Percentiles rank a stretch among this genome's conserved stretches.
Conservation (phyloP, 2,329 filamentous ascomycete species). For the Aspergillus novofumigatus region DNA sequence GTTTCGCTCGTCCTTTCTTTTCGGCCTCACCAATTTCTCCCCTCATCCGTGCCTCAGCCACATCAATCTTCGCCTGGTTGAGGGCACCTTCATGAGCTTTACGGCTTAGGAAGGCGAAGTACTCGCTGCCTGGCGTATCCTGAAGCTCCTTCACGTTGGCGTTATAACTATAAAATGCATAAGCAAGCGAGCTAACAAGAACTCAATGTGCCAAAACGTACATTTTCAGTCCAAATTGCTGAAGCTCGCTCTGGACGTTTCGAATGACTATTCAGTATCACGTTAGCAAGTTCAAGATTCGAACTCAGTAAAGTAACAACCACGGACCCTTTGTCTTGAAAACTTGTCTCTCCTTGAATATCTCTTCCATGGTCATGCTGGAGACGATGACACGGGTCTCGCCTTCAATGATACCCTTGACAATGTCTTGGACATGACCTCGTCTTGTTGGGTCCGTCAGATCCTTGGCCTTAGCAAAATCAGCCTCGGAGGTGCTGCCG, state of each 20-base stretch:
- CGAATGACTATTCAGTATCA: conserved; percentile 50
- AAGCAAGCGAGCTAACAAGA: background rate
- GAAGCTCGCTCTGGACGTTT: conserved; percentile 74
- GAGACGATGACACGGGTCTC: conserved; percentile 80
- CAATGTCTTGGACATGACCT: conserved; percentile 76
- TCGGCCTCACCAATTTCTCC: conserved; percentile 65
- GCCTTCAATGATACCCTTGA: conserved; percentile 86
- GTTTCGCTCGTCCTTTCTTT: conserved; percentile 74
- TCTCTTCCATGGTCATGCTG: conserved; percentile 90
- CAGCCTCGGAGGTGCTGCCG: conserved; percentile 49
- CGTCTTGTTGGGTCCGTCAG: conserved; percentile 43
- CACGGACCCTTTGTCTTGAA: conserved; percentile 63
- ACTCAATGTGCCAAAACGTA: conserved; percentile 31
- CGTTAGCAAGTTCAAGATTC: background rate
- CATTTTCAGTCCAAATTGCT: conserved; percentile 74
- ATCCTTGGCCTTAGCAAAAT: conserved; percentile 30
- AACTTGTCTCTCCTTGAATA: conserved; percentile 71
- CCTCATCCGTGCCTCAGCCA: conserved; percentile 56
- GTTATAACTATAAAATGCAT: conserved; percentile 49
- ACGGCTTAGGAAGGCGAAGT: conserved; percentile 75
- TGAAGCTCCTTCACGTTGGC: conserved; percentile 83
- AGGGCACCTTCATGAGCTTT: conserved; percentile 83
- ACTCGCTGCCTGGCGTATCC: conserved; percentile 75
- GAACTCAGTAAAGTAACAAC: conserved; percentile 20
- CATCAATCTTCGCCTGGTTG: conserved; percentile 68